Base-by-base conservation (phyloP, 1,284 basidiomycete genomes). In the Cutaneotrichosporon sp. region DNA sequence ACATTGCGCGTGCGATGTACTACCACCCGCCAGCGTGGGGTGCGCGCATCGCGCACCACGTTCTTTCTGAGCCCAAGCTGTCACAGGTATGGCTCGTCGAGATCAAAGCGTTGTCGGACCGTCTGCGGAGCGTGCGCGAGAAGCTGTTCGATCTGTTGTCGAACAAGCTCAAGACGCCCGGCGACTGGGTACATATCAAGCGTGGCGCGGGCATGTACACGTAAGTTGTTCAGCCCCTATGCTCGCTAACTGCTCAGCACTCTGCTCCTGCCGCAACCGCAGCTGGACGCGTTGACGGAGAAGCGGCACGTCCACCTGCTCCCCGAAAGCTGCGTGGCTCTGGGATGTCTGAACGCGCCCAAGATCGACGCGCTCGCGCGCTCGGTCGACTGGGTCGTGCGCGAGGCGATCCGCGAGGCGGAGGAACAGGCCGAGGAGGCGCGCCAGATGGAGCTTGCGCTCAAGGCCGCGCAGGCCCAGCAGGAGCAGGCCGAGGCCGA, bases 61-160 rank as follows among this genome's bases (percentile, higher is more conserved):
- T 76, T n/a, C 54, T 74, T 46, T 65, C 66, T 5, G 70, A 73
- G 48, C 36, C 59, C 17, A 67, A 65, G 42, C 59, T 73, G 15
- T 63, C 66, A 44, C 64, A 66, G 81, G 91, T 51, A 73, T 98
- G 75, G 94, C 85, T 90, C 70, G 76, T 76, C 51, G 93, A 98
- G 73, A 89, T 98, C 72, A 77, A 80, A 73, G 89, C 87, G 59
- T 97, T 98, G 93, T 84, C 92, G 0, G 81, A 84, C 41, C 83
- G 94, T 41, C 91, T 98, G 69, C 91, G 92, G 63, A 81, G 82
- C 53, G 97, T 96, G 84, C 84, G 94, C 39, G 80, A 85, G 66
- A 83, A 88, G 77, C 79, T 98, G 60, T 81, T 83, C 76, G 79
- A 83, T 52, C 72, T 90, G 61, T 74, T 98, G 69, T 88, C 85